Evolutionary conservation across 2,329 filamentous ascomycete species (phyloP).

Genomic region (Penicillium sp.): DNA sequence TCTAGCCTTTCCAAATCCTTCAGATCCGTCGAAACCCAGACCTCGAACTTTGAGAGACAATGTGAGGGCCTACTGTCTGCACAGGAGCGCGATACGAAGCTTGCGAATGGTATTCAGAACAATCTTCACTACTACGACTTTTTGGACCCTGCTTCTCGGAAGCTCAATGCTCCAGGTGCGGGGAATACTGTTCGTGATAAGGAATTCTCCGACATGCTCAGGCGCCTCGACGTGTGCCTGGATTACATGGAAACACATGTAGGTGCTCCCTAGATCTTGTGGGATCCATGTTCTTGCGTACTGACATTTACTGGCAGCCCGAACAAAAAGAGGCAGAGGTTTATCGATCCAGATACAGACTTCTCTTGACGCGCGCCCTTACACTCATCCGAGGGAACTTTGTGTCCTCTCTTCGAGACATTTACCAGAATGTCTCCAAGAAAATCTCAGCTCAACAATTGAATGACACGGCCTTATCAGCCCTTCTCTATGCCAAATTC

Average conservation of each 20-base stretch:
- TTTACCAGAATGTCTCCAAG: slow-evolving; percentile 58
- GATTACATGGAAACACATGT: slow-evolving; percentile 88
- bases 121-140: slow-evolving; percentile 95
- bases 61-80: slow-evolving; percentile 83
- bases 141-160: slow-evolving; percentile 80
- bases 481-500: slow-evolving; percentile 67
- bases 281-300: not conserved
- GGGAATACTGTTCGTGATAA: slow-evolving; percentile 77
- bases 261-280: not conserved
- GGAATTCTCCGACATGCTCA: slow-evolving; percentile 82
- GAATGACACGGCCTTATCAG: slow-evolving; percentile 68
- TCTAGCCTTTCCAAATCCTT: slow-evolving; percentile 80
- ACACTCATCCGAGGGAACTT: slow-evolving; percentile 65
- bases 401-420: slow-evolving; percentile 58
- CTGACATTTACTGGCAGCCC: slow-evolving; percentile 48
- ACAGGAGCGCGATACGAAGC: slow-evolving; percentile 69
- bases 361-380: slow-evolving; percentile 67
- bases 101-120: slow-evolving; percentile 79
- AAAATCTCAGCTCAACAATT: slow-evolving; percentile 63
- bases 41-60: slow-evolving; percentile 84
- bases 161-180: slow-evolving; percentile 87
- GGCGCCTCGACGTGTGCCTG: slow-evolving; percentile 82
- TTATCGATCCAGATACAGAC: slow-evolving; percentile 81
- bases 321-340: slow-evolving; percentile 81
- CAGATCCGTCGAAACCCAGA: slow-evolving; percentile 80